Evolutionary conservation across 192 early-diverging fungal genomes (phyloP).

Genomic region (Geosiphon pyriformis): DNA sequence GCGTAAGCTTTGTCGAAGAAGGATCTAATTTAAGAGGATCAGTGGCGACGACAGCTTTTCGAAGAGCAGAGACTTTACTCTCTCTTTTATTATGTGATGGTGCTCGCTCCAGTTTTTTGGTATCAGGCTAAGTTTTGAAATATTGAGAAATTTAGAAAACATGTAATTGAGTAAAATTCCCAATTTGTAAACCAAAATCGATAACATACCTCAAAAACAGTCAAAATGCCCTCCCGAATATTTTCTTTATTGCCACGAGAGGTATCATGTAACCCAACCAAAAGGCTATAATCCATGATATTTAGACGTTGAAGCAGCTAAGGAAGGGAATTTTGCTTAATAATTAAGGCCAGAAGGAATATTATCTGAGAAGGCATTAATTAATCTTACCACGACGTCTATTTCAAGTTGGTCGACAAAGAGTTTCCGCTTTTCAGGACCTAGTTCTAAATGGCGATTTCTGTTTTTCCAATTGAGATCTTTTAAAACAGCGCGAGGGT

Average conservation of each 20-base stretch:
- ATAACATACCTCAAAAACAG: slow-evolving; percentile 58
- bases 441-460: slow-evolving; percentile 70
- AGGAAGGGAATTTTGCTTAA: neutral
- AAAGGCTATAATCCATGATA: slow-evolving; percentile 99
- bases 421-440: slow-evolving; percentile 69
- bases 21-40: slow-evolving; percentile 57
- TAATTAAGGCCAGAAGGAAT: too few relatives aligned
- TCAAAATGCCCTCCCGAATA: slow-evolving; percentile 86
- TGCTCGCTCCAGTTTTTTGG: slow-evolving; percentile 39
- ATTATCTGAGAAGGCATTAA: too few relatives aligned
- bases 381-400: slow-evolving; percentile 66
- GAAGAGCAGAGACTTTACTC: slow-evolving; percentile 50
- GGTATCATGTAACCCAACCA: slow-evolving; percentile 89
- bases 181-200: neutral
- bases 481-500: slow-evolving; percentile 90
- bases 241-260: slow-evolving; percentile 80
- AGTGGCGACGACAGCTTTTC: slow-evolving; percentile 48
- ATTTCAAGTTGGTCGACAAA: slow-evolving; percentile 82
- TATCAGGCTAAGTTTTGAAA: slow-evolving; percentile 33
- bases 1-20: slow-evolving; percentile 46
- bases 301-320: slow-evolving; percentile 63
- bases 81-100: slow-evolving; percentile 45
- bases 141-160: neutral
- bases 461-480: slow-evolving; percentile 92
- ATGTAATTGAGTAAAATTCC: neutral